Conservation (phyloP, 345 rosid species). For the Rhodamnia rubescens region DNA sequence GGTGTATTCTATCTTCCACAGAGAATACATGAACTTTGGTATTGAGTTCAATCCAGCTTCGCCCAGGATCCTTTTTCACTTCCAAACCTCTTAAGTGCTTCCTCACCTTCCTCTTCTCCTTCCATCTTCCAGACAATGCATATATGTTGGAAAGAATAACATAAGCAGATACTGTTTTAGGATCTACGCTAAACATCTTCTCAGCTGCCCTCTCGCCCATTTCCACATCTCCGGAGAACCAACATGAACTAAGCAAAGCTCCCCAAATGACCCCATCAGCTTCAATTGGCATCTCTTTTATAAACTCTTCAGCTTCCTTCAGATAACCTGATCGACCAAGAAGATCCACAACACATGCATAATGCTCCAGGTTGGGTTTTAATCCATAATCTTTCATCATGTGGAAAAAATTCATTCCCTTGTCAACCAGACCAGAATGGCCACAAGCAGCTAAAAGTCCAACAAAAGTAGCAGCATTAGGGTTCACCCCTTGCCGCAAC, state of each 20-base stretch:
- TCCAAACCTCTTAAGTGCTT: conserved; percentile 27
- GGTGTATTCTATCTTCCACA: conserved; percentile 25
- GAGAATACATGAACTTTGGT: conserved; percentile 21
- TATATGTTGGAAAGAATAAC: conserved; percentile 43
- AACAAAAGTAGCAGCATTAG: conserved; percentile 43
- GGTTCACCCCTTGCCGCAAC: conserved; percentile 26
- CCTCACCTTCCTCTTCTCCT: conserved; percentile 36
- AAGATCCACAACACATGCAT: conserved; percentile 43
- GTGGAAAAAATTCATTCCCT: conserved; percentile 31
- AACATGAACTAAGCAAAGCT: conserved; percentile 44
- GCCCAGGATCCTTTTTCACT: conserved; percentile 44
- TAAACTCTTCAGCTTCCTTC: conserved; percentile 45
- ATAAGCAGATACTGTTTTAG: conserved; percentile 24
- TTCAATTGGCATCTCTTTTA: conserved; percentile 39
- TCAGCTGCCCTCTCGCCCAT: conserved; percentile 43
- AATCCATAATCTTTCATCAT: conserved; percentile 25
- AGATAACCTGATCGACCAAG: conserved; percentile 42
- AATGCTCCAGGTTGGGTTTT: conserved; percentile 35
- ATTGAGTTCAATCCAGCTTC: conserved; percentile 47
- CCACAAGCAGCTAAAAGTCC: conserved; percentile 41
- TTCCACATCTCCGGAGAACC: conserved; percentile 42
- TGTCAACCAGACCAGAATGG: conserved; percentile 31
- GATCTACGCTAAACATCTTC: conserved; percentile 21
- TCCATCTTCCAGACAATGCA: conserved; percentile 39
- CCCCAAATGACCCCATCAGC: conserved; percentile 47